Percentiles rank a stretch among this genome's conserved stretches.
Conservation (phyloP, 192 early-diverging fungal genomes). For the Diversispora epigaea region DNA sequence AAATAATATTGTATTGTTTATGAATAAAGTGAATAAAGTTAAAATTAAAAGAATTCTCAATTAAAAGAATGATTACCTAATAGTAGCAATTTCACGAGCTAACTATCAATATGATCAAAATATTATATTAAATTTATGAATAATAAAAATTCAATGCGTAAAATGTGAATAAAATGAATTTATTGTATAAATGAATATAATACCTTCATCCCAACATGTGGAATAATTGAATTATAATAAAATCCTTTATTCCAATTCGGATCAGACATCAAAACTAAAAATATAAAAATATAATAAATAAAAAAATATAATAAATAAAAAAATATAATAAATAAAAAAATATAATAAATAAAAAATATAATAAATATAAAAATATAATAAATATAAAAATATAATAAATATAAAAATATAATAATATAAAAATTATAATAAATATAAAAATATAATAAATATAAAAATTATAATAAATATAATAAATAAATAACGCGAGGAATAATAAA, state of each 20-base stretch:
- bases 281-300: background rate
- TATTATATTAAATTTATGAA: background rate
- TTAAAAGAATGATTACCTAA: constrained; percentile 43
- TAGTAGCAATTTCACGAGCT: constrained; percentile 90
- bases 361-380: no score
- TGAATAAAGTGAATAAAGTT: background rate
- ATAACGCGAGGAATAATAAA: no score
- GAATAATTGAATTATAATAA: constrained; percentile 85
- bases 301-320: background rate
- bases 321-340: background rate
- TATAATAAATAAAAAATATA: no score
- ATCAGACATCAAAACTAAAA: constrained; percentile 83
- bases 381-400: no score
- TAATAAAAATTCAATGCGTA: background rate
- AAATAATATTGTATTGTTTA: background rate
- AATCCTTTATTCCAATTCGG: constrained; percentile 93
- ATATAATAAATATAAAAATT: no score
- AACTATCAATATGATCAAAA: constrained; percentile 41
- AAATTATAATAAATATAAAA: no score
- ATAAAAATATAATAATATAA: no score
- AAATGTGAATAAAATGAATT: background rate
- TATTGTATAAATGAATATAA: background rate
- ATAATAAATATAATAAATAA: no score
- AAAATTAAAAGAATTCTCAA: background rate
- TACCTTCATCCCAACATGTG: constrained; percentile 92